phyloP scores from a whole-genome alignment of 257 asterid species.

The Rauvolfia tetraphylla region DNA sequence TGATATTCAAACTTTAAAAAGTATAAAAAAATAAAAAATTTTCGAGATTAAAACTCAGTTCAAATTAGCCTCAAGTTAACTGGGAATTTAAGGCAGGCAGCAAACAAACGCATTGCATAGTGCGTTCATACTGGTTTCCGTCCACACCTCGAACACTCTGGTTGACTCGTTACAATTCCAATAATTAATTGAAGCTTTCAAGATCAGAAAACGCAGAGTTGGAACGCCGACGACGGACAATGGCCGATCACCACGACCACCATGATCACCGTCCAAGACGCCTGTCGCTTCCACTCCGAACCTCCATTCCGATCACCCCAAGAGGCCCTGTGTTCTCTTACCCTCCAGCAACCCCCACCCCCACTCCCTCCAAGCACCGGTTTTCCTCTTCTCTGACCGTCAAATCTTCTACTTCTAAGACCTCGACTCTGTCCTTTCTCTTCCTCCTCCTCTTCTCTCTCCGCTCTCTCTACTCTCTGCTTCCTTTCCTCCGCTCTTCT shows the following conservation, averaged over 20 bases:
- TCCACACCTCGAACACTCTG: background rate
- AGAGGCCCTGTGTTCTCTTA: constrained; percentile 37
- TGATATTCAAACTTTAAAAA: too few relatives aligned
- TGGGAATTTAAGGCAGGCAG: too few relatives aligned
- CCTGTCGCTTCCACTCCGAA: constrained; percentile 56
- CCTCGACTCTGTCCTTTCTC: constrained; percentile 41
- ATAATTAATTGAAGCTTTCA: background rate
- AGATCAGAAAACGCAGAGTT: background rate
- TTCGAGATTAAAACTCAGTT: too few relatives aligned
- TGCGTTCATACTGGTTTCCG: too few relatives aligned
- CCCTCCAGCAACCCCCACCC: constrained; percentile 67
- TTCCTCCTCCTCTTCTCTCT: constrained; percentile 76
- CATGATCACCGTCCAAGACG: constrained; percentile 75
- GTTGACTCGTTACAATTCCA: background rate
- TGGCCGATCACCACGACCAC: constrained; percentile 19
- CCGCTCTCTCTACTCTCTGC: constrained; percentile 85
- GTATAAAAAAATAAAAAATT: too few relatives aligned
- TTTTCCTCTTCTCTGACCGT: constrained; percentile 29
- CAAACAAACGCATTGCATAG: too few relatives aligned
- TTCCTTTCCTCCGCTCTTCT: constrained; percentile 75
- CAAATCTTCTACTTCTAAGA: constrained; percentile 27
- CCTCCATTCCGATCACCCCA: constrained; percentile 31
- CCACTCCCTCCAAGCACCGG: constrained; percentile 84
- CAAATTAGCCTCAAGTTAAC: too few relatives aligned
- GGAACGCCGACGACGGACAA: background rate